phyloP scores from a whole-genome alignment of 768 basidiomycete species.

The Infundibulicybe gibba region DNA sequence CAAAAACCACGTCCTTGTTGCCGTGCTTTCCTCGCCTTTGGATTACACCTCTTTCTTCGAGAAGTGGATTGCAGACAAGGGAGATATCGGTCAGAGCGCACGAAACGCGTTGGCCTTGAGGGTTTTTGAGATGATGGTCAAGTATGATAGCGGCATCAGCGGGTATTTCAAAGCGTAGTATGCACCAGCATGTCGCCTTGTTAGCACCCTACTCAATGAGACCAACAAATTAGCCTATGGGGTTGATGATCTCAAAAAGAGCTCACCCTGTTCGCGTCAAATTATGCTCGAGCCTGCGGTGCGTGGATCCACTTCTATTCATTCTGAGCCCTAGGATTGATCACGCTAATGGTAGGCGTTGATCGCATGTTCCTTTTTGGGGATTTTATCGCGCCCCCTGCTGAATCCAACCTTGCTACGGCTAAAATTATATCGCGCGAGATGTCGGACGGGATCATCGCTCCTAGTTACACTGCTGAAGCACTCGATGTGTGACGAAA shows the following conservation, averaged over 20 bases:
- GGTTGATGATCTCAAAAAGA: slow-evolving; percentile 93
- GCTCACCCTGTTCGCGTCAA: slow-evolving; percentile 84
- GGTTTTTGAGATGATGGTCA: slow-evolving; percentile 95
- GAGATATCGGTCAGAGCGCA: slow-evolving; percentile 67
- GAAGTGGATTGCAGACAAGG: slow-evolving; percentile 71
- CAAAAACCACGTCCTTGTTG: slow-evolving; percentile 98
- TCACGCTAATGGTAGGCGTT: slow-evolving; percentile 61
- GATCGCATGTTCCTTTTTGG: slow-evolving; percentile 99
- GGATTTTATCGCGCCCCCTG: too few relatives aligned
- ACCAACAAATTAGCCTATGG: slow-evolving; percentile 93
- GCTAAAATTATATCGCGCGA: slow-evolving; percentile 98
- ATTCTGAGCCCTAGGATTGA: neutral
- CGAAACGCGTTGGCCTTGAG: slow-evolving; percentile 86
- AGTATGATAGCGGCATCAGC: slow-evolving; percentile 95
- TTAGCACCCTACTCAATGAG: slow-evolving; percentile 76
- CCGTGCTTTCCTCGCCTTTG: too few relatives aligned
- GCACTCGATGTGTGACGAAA: slow-evolving; percentile 89
- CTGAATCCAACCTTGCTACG: slow-evolving; percentile 89
- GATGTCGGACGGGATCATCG: slow-evolving; percentile 97
- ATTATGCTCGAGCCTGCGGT: slow-evolving; percentile 94
- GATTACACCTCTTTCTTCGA: too few relatives aligned
- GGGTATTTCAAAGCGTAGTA: slow-evolving; percentile 97
- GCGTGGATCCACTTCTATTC: slow-evolving; percentile 11
- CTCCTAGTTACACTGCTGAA: slow-evolving; percentile 82
- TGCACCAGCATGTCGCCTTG: too few relatives aligned